Evolutionary conservation across 169 alveolate genomes (phyloP), one percentile per base, ranked within the genome.

Genomic region (Eimeria acervulina): DNA sequence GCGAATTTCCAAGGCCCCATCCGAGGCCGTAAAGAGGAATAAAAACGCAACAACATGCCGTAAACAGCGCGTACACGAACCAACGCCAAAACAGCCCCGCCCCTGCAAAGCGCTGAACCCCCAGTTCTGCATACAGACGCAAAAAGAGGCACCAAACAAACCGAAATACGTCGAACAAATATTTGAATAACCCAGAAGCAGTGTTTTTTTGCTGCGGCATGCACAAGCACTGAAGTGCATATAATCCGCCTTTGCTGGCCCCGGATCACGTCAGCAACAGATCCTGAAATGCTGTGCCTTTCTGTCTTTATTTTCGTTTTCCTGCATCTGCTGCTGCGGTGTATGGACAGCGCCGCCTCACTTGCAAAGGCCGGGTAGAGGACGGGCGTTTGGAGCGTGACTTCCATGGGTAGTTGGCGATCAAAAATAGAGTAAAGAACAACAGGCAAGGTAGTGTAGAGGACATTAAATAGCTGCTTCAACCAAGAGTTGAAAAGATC

Each of bases 401-500:
- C 97, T 19, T 90, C 84, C 88, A 96, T 97, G 40, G 99, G 99
- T 51, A 98, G 93, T 52, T 97, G 97, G n/a, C 98, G 95, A 87
- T 98, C 99, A 76, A 97, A 95, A 13, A 98, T 96, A 28, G 97
- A 97, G 94, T 96, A 97, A 40, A 97, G 96, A 78, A 98, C 96
- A 72, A 97, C 96, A 3, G 98, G 98, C 51, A 97, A 68, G 33
- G 98, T 96, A 19, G 98, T 97, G 92, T 96, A 98, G 28, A 97
- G 96, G 28, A 97, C 95, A 96, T 98, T 98, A 96, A 94, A 97
- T 51, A 96, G 95, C 96, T 97, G 98, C 95, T 97, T 97, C 81
- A 98, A 90, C 98, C 98, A 97, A 13, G 98, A 96, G 90, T 98
- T 97, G 96, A 97, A 97, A 33, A 97, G 96, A 85, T 96, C 97